Conservation (phyloP, 2,329 filamentous ascomycete species). For the Talaromyces sp. region DNA sequence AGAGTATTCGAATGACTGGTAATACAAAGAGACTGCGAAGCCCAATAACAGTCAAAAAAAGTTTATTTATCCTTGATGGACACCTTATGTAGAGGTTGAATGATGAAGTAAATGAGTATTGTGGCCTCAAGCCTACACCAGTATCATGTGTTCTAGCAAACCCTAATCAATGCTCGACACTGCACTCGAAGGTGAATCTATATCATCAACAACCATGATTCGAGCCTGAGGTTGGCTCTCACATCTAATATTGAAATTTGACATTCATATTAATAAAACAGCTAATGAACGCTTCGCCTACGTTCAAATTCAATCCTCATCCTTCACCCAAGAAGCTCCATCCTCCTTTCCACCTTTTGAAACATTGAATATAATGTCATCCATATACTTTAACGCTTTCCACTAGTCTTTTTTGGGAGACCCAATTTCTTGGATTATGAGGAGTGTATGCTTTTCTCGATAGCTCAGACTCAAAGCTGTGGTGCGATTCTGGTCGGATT, state of each 20-base stretch:
- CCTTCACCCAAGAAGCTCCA: background rate
- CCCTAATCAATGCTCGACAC: background rate
- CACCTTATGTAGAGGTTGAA: background rate
- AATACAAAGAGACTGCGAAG: background rate
- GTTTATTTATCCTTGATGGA: no score
- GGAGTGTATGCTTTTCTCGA: background rate
- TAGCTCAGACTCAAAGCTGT: background rate
- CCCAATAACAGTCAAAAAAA: background rate
- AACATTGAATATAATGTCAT: background rate
- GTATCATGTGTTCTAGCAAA: slow-evolving; percentile 1
- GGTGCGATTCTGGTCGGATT: background rate
- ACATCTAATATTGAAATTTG: no score
- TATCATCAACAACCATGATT: no score
- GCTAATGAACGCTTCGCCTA: background rate
- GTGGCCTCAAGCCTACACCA: background rate
- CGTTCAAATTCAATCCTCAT: background rate
- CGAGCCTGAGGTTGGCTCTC: no score
- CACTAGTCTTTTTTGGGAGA: background rate
- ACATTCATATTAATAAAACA: no score
- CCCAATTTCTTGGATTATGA: background rate
- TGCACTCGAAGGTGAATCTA: no score
- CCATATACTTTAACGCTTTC: background rate
- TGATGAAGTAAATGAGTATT: background rate
- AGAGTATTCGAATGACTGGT: no score
- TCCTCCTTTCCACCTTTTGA: background rate